A percentile compares a stretch with the other conserved stretches of the same genome.
phyloP scores from a whole-genome alignment of 2,329 filamentous ascomycete species.

The Fusarium gaditjirri region DNA sequence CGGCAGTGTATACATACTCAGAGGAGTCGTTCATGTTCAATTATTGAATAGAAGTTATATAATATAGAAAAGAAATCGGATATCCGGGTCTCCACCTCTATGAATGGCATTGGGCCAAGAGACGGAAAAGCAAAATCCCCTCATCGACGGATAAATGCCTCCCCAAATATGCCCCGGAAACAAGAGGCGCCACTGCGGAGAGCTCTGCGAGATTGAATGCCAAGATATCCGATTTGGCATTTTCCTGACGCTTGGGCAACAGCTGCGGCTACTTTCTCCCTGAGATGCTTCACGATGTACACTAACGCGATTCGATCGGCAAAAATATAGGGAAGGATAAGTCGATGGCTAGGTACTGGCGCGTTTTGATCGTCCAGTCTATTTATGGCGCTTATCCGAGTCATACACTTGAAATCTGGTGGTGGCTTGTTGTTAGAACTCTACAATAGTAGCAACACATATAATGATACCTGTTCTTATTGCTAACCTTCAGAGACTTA shows the following conservation, averaged over 20 bases:
- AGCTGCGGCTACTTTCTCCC: neutral
- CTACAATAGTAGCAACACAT: no score
- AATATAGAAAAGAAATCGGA: conserved; percentile 11
- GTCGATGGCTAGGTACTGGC: no score
- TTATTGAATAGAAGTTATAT: neutral
- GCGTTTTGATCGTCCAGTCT: no score
- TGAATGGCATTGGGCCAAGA: no score
- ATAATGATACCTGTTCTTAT: no score
- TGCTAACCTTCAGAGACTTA: no score
- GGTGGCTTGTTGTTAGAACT: no score
- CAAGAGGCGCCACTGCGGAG: neutral
- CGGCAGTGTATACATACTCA: neutral
- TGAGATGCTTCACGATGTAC: neutral
- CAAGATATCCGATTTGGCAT: conserved; percentile 8
- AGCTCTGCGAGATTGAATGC: neutral
- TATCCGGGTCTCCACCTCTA: conserved; percentile 3
- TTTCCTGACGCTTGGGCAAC: conserved; percentile 4
- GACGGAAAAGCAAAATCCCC: conserved; percentile 23
- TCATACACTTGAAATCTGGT: no score
- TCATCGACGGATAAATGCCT: conserved; percentile 12
- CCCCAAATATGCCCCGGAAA: neutral
- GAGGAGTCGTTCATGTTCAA: rapidly evolving
- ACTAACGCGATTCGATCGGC: rapidly evolving
- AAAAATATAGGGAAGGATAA: no score
- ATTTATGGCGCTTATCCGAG: no score